These are phyloP conservation scores for Juncus effusus DNA, from an alignment of 176 grass and related monocot genomes.

Conservation along the genomic window DNA sequence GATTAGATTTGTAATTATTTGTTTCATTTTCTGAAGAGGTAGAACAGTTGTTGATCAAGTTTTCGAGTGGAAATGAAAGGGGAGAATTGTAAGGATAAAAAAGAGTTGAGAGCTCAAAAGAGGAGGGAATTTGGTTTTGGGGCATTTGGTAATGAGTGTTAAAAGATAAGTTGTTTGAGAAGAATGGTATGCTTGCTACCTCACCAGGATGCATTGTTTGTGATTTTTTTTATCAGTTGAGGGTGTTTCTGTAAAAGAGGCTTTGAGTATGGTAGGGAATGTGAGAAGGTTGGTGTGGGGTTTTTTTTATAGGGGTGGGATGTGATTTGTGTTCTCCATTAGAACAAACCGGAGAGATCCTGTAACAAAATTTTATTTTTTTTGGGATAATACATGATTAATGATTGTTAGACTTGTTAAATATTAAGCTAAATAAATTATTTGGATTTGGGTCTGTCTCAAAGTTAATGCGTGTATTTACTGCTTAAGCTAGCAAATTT, in stretches of 20 bases:
- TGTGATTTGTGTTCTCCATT: slow-evolving; percentile 18
- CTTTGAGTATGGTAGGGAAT: slow-evolving; percentile 42
- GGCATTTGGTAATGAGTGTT: slow-evolving; percentile 49
- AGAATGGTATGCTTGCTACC: slow-evolving; percentile 59
- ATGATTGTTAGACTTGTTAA: too few relatives aligned
- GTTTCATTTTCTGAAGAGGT: slow-evolving; percentile 32
- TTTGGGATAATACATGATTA: too few relatives aligned
- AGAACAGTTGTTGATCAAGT: slow-evolving; percentile 23
- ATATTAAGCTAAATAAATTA: too few relatives aligned
- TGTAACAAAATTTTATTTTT: neutral
- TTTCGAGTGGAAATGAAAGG: slow-evolving; percentile 4
- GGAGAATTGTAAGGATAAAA: slow-evolving; percentile 34
- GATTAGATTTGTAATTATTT: slow-evolving; percentile 9
- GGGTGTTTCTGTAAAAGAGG: slow-evolving; percentile 26
- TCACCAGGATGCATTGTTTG: slow-evolving; percentile 55
- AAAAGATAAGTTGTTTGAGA: slow-evolving; percentile 49
- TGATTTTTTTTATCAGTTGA: slow-evolving; percentile 25
- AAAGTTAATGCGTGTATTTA: too few relatives aligned
- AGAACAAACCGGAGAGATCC: slow-evolving; percentile 9
- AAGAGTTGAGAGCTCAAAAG: slow-evolving; percentile 41
- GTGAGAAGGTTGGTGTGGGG: slow-evolving; percentile 42
- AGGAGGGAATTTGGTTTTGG: slow-evolving; percentile 14
- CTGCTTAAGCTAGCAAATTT: too few relatives aligned
- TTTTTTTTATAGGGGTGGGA: slow-evolving; percentile 52
- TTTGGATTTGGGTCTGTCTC: too few relatives aligned